Base-by-base conservation (phyloP, 768 basidiomycete genomes). In the Tylopilus plumbeoviolaceoides region DNA sequence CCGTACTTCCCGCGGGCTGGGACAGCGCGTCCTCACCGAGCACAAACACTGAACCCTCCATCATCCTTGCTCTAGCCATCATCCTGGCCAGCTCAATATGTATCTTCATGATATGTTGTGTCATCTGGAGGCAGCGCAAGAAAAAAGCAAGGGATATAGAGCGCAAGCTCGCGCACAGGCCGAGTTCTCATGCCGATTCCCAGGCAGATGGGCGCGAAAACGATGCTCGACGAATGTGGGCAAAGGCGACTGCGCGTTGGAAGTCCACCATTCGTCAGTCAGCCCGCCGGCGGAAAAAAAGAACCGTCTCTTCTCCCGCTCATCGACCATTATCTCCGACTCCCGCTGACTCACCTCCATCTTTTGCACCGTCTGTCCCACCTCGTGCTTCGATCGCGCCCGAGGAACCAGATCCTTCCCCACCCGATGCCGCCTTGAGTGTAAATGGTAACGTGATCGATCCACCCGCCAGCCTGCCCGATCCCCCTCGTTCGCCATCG, bases 191-290 rank as follows among this genome's bases (percentile, higher is more conserved):
- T 2, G 66, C 57, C 31, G 38, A 47, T 33, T 47, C 72, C 11
- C 68, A 64, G 21, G 69, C 67, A 35, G 71, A 66, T 42, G 64
- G 57, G 6, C 65, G 68, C 10, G 78, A 81, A 54, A 76, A 73
- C 54, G 79, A 82, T 44, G 65, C 68, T 8, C 78, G 74, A 64
- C 81, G 79, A 59, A 60, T 83, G 44, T 88, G 85, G 86, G 75
- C 78, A 1, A 76, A 71, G 54, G 86, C 87, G 2, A 82, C 79
- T 2, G 82, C 81, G 8, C 77, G 84, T 41, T 91, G 88, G 88
- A 82, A 75, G 57, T 80, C 78, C 3, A 82, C 83, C 48, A 76
- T 80, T 10, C 80, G 81, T 25, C 74, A 79, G 51, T 71, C 79
- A n/a, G 80, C 81, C 8, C 79, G 85, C 35, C 80, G 82, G 45